These are phyloP conservation scores for Pseudogymnoascus sp. DNA, from an alignment of 2,329 filamentous ascomycete species.

Conservation along the genomic window DNA sequence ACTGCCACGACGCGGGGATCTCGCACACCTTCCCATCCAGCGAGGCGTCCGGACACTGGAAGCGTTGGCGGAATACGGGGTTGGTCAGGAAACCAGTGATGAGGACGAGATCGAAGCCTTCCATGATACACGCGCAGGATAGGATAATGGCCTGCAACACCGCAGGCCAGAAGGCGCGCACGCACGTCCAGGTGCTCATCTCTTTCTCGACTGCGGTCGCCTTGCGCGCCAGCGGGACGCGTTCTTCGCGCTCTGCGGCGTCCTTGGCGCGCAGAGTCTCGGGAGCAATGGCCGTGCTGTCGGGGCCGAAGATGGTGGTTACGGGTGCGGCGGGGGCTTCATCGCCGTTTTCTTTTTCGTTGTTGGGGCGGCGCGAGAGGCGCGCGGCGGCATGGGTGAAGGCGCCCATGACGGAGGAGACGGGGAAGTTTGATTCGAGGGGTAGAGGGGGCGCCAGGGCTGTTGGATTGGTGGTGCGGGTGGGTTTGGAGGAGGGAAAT, in stretches of 20 bases:
- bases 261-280: background rate
- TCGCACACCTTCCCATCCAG: background rate
- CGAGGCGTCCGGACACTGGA: background rate
- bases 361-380: background rate
- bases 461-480: background rate
- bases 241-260: background rate
- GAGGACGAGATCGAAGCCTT: slow-evolving; percentile 2
- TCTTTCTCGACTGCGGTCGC: background rate
- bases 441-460: background rate
- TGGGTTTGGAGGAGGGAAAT: background rate
- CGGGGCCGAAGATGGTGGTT: background rate
- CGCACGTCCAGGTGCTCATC: background rate
- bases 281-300: background rate
- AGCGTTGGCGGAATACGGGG: background rate
- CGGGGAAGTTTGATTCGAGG: background rate
- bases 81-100: background rate
- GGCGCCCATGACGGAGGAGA: background rate
- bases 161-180: background rate
- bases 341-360: background rate
- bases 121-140: slow-evolving; percentile 3
- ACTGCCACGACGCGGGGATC: slow-evolving; percentile 21
- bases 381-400: background rate
- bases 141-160: slow-evolving; percentile 1
- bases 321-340: background rate
- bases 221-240: background rate